These are phyloP conservation scores for Metrosideros polymorpha DNA, from an alignment of 441 rosid species.

Conservation along the genomic window DNA sequence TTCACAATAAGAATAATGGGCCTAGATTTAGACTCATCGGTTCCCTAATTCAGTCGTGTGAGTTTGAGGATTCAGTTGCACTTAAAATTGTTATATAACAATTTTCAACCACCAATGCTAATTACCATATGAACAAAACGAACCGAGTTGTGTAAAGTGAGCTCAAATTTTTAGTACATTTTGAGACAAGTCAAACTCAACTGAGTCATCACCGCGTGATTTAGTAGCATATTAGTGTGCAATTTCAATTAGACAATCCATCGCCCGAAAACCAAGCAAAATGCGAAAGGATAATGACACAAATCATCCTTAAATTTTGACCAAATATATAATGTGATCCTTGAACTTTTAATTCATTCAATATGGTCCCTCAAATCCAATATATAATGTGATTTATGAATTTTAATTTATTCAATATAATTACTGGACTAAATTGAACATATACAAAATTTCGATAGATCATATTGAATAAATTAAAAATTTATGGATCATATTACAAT, in stretches of 20 bases:
- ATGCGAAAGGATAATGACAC: too few species aligned
- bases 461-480: too few species aligned
- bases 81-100: too few species aligned
- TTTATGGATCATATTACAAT: too few species aligned
- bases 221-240: neutral
- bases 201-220: neutral
- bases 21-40: neutral
- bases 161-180: neutral
- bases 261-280: neutral
- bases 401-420: too few species aligned
- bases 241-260: neutral
- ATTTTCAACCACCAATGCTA: neutral
- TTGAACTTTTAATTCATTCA: too few species aligned
- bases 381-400: too few species aligned
- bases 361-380: too few species aligned
- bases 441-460: too few species aligned
- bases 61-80: neutral
- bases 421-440: too few species aligned
- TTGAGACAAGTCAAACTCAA: neutral
- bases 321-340: too few species aligned
- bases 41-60: neutral
- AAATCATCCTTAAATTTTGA: too few species aligned
- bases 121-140: neutral
- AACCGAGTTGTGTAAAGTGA: neutral
- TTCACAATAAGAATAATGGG: neutral